These are phyloP conservation scores for Saccharomycopsis amapae DNA, from an alignment of 805 yeast genomes.

Conservation along the genomic window DNA sequence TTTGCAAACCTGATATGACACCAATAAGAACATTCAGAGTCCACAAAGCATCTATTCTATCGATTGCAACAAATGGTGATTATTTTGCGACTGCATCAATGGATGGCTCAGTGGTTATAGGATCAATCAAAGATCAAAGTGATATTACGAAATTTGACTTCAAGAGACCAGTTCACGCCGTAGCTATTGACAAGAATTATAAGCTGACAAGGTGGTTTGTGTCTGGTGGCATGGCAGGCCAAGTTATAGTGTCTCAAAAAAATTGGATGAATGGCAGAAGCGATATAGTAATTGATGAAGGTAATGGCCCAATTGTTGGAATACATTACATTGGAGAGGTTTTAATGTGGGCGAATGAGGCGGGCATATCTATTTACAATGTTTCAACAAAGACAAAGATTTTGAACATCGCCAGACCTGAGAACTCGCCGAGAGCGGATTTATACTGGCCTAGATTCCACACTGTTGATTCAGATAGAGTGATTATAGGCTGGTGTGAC, in stretches of 20 bases:
- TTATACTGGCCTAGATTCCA: slow-evolving; percentile 76
- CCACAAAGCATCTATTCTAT: slow-evolving; percentile 76
- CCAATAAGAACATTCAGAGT: slow-evolving; percentile 70
- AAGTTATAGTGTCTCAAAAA: slow-evolving; percentile 62
- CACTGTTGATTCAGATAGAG: slow-evolving; percentile 54
- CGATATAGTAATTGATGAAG: slow-evolving; percentile 57
- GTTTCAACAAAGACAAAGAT: slow-evolving; percentile 43
- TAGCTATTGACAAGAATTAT: slow-evolving; percentile 71
- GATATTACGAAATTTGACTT: slow-evolving; percentile 74
- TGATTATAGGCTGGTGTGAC: slow-evolving; percentile 78
- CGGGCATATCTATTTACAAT: slow-evolving; percentile 67
- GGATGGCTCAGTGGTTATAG: slow-evolving; percentile 88
- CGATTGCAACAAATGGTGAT: slow-evolving; percentile 64
- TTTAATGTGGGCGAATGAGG: slow-evolving; percentile 76
- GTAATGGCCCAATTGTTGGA: slow-evolving; percentile 64
- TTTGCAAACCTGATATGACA: slow-evolving; percentile 52
- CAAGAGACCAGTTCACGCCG: slow-evolving; percentile 82
- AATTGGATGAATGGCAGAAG: slow-evolving; percentile 84
- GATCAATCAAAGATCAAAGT: slow-evolving; percentile 52
- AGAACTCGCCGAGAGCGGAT: slow-evolving; percentile 58
- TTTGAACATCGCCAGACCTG: slow-evolving; percentile 48
- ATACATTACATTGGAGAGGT: slow-evolving; percentile 57
- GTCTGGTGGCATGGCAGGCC: slow-evolving; percentile 88
- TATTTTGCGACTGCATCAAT: slow-evolving; percentile 83
- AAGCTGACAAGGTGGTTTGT: slow-evolving; percentile 54